These are phyloP conservation scores for Calonectria pseudoturangicola DNA, from an alignment of 2,329 filamentous ascomycete species.

Conservation along the genomic window DNA sequence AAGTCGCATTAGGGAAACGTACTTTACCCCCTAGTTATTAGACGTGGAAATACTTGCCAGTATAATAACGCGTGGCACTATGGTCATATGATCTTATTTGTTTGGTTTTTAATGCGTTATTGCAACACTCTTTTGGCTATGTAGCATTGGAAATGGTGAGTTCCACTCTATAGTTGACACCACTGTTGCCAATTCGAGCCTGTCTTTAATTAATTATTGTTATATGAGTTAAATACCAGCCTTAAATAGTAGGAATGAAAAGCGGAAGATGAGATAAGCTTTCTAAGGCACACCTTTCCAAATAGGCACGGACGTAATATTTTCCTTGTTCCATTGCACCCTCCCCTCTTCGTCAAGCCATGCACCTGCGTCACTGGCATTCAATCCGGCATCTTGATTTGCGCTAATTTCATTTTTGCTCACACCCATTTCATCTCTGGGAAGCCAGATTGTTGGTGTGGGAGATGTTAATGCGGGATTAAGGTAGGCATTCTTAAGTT, in stretches of 20 bases:
- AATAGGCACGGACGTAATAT: slow-evolving; percentile 1
- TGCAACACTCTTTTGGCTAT: too few relatives aligned
- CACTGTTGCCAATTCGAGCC: too few relatives aligned
- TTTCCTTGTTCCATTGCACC: background rate
- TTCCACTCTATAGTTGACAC: too few relatives aligned
- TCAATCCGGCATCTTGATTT: background rate
- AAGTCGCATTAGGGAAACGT: slow-evolving; percentile 25
- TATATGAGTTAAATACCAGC: too few relatives aligned
- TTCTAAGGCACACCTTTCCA: background rate
- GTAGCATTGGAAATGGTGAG: too few relatives aligned
- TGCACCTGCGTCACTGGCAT: background rate
- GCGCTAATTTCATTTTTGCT: background rate
- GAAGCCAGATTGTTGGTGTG: background rate
- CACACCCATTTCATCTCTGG: background rate
- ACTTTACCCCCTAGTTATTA: background rate
- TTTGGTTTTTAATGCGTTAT: too few relatives aligned
- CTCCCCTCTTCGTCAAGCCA: background rate
- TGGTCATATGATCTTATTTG: too few relatives aligned
- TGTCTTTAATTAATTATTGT: too few relatives aligned
- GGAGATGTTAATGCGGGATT: background rate
- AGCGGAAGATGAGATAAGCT: too few relatives aligned
- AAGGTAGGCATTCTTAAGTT: background rate
- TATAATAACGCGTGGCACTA: background rate
- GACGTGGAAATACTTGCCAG: slow-evolving; percentile 15
- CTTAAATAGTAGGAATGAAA: too few relatives aligned